Conservation (phyloP, 129 eudicot species). For the Arctium minus region DNA sequence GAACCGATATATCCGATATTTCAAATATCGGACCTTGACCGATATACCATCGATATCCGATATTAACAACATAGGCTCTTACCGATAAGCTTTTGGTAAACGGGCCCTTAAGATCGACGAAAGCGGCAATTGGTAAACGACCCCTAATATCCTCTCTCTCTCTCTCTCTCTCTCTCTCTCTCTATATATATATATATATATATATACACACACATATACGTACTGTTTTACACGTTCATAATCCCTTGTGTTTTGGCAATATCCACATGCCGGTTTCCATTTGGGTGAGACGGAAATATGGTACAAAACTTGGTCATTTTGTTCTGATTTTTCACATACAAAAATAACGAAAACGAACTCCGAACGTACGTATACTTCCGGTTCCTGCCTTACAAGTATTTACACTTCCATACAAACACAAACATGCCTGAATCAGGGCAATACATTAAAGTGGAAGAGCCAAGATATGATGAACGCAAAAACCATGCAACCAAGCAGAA, state of each 20-base stretch:
- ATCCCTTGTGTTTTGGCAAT: background rate
- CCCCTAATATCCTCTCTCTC: too few species aligned
- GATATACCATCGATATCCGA: too few species aligned
- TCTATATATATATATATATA: too few species aligned
- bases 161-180: too few species aligned
- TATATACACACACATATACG: too few species aligned
- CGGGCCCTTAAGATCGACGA: too few species aligned
- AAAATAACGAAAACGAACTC: background rate
- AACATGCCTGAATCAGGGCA: constrained; percentile 26
- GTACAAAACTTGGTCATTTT: background rate
- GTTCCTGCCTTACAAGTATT: constrained; percentile 15
- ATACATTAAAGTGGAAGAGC: constrained; percentile 72
- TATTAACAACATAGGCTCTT: too few species aligned
- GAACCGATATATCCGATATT: too few species aligned
- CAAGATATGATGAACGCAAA: constrained; percentile 75
- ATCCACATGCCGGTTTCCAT: background rate
- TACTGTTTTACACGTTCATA: background rate
- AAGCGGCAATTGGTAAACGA: too few species aligned
- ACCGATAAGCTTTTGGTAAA: too few species aligned
- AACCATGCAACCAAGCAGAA: constrained; percentile 73
- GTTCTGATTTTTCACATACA: background rate
- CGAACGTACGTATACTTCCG: background rate
- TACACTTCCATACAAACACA: constrained; percentile 18
- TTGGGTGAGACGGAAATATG: background rate
- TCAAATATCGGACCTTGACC: too few species aligned